Base-by-base conservation (phyloP, 768 basidiomycete species). In the Agaricus bisporus region DNA sequence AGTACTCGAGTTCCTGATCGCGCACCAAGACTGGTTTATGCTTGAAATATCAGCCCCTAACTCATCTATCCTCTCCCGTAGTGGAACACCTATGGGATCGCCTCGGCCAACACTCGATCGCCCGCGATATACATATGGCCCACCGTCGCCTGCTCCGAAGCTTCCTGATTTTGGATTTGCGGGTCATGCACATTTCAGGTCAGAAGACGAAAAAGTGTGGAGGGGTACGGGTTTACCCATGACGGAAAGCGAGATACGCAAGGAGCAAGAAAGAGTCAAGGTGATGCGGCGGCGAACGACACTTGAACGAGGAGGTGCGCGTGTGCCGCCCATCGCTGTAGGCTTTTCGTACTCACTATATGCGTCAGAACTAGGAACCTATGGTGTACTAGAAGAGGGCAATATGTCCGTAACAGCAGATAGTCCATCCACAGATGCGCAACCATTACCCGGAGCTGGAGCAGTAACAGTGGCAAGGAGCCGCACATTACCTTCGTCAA, bases 1-100 rank as follows among this genome's bases (percentile, higher is more conserved):
- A 53, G 95, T 98, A 26, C 78, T 99, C 47, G 94, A 98, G 66
- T 98, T 97, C 67, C 75, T 99, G 49, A 97, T 99, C 60, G 86
- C 83, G n/a, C 86, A 98, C 58, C 95, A 98, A 65, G 94, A 95
- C 63, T 87, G 86, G 80, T 99, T 99, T 69, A 80, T 95, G 78
- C 71, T 97, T 48, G 93, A 90, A 61, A 87, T 90, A 39, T 81
- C 89, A 5, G 82, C 88, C 1, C 87, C 89, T 2, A 48, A 54
- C 28, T 46, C 46, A 6, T 48, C 53, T 4, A 46, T 42, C 11
- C 28, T 54, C 7, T 41, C 53, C 10, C 53, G 38, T 17, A 39
- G 38, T 39, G 38, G 32, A 8, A 32, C 32, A 32, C 32, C 32
- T 2, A 32, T 39, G 38, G 38, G 17, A 41, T 25, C 46, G 26